phyloP scores from a whole-genome alignment of 148 eudicot genomes.

The Bassia scoparia region DNA sequence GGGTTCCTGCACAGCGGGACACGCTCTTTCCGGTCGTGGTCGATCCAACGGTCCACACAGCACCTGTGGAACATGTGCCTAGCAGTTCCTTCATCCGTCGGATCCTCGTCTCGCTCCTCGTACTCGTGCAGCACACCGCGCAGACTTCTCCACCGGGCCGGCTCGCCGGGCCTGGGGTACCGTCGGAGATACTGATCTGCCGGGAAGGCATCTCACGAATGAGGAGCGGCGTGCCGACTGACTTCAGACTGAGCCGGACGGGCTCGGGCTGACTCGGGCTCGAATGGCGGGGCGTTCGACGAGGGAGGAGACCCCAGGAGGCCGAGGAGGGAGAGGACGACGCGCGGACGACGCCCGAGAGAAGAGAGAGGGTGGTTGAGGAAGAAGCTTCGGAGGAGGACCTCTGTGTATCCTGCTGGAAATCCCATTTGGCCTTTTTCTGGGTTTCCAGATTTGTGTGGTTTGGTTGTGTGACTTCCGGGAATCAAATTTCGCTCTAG shows the following conservation, averaged over 20 bases:
- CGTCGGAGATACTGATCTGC: constrained; percentile 45
- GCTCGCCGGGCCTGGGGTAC: not conserved
- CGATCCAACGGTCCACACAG: constrained; percentile 78
- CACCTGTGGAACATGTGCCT: constrained; percentile 44
- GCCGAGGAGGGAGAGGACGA: constrained; percentile 29
- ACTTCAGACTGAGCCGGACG: constrained; percentile 10
- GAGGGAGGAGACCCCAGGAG: constrained; percentile 32
- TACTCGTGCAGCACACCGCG: constrained; percentile 52
- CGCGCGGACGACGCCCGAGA: constrained; percentile 33
- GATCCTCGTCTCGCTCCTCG: constrained; percentile 44
- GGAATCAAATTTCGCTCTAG: not conserved
- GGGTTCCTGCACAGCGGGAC: constrained; percentile 52
- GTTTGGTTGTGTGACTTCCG: accelerated
- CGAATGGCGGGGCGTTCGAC: constrained; percentile 28
- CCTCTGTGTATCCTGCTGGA: constrained; percentile 55
- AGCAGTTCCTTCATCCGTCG: constrained; percentile 50
- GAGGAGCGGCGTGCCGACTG: constrained; percentile 43
- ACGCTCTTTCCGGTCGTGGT: constrained; percentile 56
- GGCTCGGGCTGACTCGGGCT: constrained; percentile 23
- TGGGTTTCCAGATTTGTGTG: not conserved
- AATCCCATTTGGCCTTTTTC: constrained; percentile 24
- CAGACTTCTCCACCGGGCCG: constrained; percentile 45
- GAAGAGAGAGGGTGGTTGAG: constrained; percentile 31
- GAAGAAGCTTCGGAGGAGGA: constrained; percentile 40
- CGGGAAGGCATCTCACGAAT: constrained; percentile 70